Base-by-base conservation (phyloP, 2,329 filamentous ascomycete genomes). In the Colletotrichum sp. region DNA sequence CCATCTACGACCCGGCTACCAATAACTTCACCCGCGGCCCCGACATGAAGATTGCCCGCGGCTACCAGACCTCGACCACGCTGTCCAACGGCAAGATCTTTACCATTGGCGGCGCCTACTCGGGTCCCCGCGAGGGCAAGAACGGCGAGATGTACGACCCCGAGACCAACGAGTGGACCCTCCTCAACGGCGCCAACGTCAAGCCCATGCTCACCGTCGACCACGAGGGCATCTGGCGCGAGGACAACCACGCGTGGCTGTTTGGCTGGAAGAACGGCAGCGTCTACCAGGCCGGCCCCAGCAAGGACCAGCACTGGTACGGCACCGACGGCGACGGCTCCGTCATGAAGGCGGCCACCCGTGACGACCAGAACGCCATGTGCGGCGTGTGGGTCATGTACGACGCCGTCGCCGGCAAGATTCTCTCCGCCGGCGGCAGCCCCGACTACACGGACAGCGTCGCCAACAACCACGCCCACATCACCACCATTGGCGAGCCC, bases 241-340 rank as follows among this genome's bases (percentile, higher is more conserved):
- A 82, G 39, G 83, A 84, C 27, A 84, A 83, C 77, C 82, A 83
- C 67, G 81, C 74, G 10, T 82, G 83, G 80, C 75, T 83, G 2
- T 81, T 83, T n/a, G 82, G 80, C 8, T 83, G 82, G 82, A 91
- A 90, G 80, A 85, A 89, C 75, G 82, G 82, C 8, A 85, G 81
- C 18, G 85, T 90, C 7, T 90, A 91, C 79, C 89, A 91, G 78
- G 90, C 89, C 4, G 90, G 90, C 0, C 90, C 90, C 1, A 88
- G 86, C 70, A 87, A 82, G 64, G 82, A 83, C 2, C 91, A 91
- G 87, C 88, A 92, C 79, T 93, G 91, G 91, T 92, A 88, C 78
- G 82, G 84, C 36, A 89, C 87, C 0, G 78, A 78, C 2, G 87
- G 86, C 8, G 81, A 80, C 36, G 90, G 90, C 3, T 79, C 80